Conservation (phyloP, 306 rosid genomes). For the Sicyos edulis region DNA sequence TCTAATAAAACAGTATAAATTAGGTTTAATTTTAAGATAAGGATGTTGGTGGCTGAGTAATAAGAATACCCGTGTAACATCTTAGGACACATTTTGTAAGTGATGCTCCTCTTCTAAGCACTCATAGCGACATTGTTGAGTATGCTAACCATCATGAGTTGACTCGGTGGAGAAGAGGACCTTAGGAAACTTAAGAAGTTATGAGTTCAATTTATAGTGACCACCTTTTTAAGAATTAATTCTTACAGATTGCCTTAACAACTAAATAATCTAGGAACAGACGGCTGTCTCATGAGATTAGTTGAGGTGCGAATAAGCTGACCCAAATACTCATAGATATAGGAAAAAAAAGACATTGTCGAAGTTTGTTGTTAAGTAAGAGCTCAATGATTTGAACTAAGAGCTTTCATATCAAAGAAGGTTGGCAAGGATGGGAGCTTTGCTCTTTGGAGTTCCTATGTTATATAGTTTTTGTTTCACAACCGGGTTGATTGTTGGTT, state of each 20-base stretch:
- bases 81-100: neutral
- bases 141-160: too few species aligned
- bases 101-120: neutral
- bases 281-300: too few species aligned
- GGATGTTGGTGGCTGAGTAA: neutral
- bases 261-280: too few species aligned
- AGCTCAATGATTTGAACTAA: neutral
- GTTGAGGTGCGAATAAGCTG: too few species aligned
- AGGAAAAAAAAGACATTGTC: neutral
- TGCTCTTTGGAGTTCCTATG: neutral
- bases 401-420: neutral
- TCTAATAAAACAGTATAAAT: neutral
- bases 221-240: too few species aligned
- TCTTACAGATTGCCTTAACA: too few species aligned
- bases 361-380: neutral
- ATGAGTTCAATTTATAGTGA: too few species aligned
- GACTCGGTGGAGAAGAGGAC: too few species aligned
- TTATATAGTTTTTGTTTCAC: neutral
- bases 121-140: neutral
- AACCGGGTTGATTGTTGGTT: too few species aligned
- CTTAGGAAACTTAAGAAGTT: too few species aligned
- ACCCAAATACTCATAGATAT: too few species aligned
- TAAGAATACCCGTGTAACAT: neutral
- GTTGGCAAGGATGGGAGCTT: constrained; percentile 4
- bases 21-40: neutral